Evolutionary conservation across 176 grass and related monocot species (phyloP), one percentile per base, ranked within the genome.

Genomic region (Oryza meridionalis): DNA sequence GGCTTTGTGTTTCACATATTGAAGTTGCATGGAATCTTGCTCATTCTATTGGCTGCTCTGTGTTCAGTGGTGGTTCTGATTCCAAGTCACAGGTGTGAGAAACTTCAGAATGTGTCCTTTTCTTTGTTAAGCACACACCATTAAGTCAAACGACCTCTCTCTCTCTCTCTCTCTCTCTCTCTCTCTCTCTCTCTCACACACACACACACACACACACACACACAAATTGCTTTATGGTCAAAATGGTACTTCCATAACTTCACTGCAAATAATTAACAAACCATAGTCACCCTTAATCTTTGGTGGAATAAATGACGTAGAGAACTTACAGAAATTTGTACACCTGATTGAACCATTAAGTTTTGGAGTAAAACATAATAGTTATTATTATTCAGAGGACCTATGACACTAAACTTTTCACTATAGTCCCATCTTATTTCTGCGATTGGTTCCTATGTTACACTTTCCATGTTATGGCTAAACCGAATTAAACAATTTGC

Each of bases 21-120:
- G 86, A 86, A 88, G 90, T 88, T 61, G 96, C 96, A 77, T 95
- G 96, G 96, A 74, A 82, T 77, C 91, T 98, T 91, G 79, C 89
- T 44, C 81, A 86, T 88, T 90, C 80, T 85, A 77, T 83, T 86
- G 93, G 89, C 83, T 65, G 65, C 70, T 69, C 91, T 67, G 58
- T 90, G 61, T 93, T 98, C 77, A 90, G 89, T 55, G 81, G 85
- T 77, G 86, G 80, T 82, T 76, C 77, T 14, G 77, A 88, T 78
- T 74, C 72, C 43, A 81, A 84, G n/a, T 85, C 76, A 3, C 82
- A 85, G 84, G 79, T 90, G 33, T 90, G 45, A 63, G 69, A 44
- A 13, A 38, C 69, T 78, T 70, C 27, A 73, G 29, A 26, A 45
- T 68, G 73, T 68, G 35, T 65, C 29, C 24, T 84, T 68, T 25